Evolutionary conservation across 768 basidiomycete genomes (phyloP), one percentile per base, ranked within the genome.

Genomic region (Naganishia vaughanmartiniae): DNA sequence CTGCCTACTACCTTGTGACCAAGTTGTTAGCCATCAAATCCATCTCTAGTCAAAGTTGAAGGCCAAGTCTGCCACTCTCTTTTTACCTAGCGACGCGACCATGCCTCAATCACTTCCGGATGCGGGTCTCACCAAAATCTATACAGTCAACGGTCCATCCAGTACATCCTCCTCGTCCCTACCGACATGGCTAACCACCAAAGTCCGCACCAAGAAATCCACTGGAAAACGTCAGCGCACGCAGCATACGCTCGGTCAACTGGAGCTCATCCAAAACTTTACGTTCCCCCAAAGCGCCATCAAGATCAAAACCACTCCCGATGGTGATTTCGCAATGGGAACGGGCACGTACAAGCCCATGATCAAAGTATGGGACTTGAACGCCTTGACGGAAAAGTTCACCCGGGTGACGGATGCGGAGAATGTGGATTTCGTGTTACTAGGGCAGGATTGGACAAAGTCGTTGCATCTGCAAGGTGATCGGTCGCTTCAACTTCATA

Each of bases 401-500:
- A 95, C 97, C 83, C 85, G 96, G 45, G 95, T 97, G 76, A 89
- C 93, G 1, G 93, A 99, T 78, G 87, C 90, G 15, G 95, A 98
- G 84, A 99, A 98, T 80, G 90, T 99, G 74, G 96, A 99, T 80
- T 99, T 99, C 83, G 86, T 89, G 84, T 89, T 92, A 75, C 85
- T 98, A 10, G 97, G 94, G 0, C 91, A 94, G 77, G 95, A 98
- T 84, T 98, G 95, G 95, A 98, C 95, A 9, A 98, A 98, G 80
- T 89, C 91, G n/a, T 85, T 97, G 72, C 93, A 96, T 80, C 86
- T 99, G 1, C 96, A 98, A 85, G 89, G 89, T 60, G 93, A 97
- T 83, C 89, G 96, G n/a, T 91, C 91, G 5, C 81, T 99, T 67
- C 92, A 93, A 76, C 84, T 99, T 6, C 96, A 99, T 79, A 95